phyloP scores from a whole-genome alignment of 2,329 filamentous ascomycete genomes.

The Ilyonectria mors-panacis region DNA sequence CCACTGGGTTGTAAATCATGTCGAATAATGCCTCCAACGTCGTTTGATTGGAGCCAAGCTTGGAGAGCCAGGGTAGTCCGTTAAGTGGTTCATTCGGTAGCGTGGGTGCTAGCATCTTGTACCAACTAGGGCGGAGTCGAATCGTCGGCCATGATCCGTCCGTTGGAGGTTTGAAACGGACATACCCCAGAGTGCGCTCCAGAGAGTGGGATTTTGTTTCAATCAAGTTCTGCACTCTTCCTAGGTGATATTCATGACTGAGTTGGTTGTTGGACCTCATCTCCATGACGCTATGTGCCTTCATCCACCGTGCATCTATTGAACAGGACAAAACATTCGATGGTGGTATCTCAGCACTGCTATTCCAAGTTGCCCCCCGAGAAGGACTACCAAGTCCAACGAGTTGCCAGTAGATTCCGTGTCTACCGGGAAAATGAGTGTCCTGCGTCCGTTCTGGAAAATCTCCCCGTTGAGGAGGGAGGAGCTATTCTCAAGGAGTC shows the following conservation, averaged over 20 bases:
- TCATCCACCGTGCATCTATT: neutral
- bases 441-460: conserved; percentile 8
- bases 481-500: neutral
- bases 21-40: neutral
- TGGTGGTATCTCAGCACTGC: neutral
- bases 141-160: conserved; percentile 1
- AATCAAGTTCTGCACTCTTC: conserved; percentile 18
- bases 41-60: neutral
- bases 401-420: neutral
- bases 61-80: neutral
- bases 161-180: neutral
- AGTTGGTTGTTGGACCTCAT: neutral
- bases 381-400: neutral
- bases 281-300: neutral
- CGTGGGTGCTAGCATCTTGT: neutral
- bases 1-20: neutral
- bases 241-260: neutral
- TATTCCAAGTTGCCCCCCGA: neutral
- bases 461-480: neutral
- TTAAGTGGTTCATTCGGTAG: neutral
- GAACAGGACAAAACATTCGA: conserved; percentile 13
- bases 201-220: neutral
- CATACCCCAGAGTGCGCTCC: neutral
- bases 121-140: neutral
- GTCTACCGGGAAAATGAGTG: conserved; percentile 5